These are phyloP conservation scores for Globisporangium nagaii DNA, from an alignment of 352 stramenopile genomes.

Conservation along the genomic window DNA sequence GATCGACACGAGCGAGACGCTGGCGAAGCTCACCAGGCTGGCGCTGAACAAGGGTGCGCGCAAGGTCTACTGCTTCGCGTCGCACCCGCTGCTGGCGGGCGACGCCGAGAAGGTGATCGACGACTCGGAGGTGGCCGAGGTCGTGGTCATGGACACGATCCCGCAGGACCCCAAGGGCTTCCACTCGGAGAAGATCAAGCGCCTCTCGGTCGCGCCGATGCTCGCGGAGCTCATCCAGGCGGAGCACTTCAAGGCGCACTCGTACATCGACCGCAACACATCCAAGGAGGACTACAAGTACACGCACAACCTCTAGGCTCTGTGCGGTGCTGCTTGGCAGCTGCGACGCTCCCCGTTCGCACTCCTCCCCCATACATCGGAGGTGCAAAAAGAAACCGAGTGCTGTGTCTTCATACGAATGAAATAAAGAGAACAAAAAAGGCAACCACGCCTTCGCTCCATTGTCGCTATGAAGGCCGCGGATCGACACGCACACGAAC, in stretches of 20 bases:
- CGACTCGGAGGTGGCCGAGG: constrained; percentile 70
- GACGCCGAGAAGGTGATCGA: constrained; percentile 85
- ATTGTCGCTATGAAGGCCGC: no score
- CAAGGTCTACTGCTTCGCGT: constrained; percentile 88
- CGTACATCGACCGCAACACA: constrained; percentile 85
- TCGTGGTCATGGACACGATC: constrained; percentile 91
- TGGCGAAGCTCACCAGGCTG: constrained; percentile 79
- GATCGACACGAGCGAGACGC: constrained; percentile 82
- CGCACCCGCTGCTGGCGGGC: constrained; percentile 86
- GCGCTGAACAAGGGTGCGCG: constrained; percentile 77
- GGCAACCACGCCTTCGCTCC: no score
- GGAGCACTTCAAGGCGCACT: constrained; percentile 88
- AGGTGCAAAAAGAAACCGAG: no score
- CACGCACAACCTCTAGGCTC: constrained; percentile 70
- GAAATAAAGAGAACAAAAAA: no score
- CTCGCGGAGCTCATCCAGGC: constrained; percentile 88
- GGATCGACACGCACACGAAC: no score
- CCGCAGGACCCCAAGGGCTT: constrained; percentile 45
- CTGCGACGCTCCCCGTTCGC: no score
- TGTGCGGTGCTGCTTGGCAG: neutral
- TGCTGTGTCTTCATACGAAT: no score
- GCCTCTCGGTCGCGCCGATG: constrained; percentile 82
- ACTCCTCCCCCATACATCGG: no score
- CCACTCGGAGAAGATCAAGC: constrained; percentile 85
- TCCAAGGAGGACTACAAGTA: constrained; percentile 84